Evolutionary conservation across 768 basidiomycete species (phyloP), one percentile per base, ranked within the genome.

Genomic region (Amanita inopinata): DNA sequence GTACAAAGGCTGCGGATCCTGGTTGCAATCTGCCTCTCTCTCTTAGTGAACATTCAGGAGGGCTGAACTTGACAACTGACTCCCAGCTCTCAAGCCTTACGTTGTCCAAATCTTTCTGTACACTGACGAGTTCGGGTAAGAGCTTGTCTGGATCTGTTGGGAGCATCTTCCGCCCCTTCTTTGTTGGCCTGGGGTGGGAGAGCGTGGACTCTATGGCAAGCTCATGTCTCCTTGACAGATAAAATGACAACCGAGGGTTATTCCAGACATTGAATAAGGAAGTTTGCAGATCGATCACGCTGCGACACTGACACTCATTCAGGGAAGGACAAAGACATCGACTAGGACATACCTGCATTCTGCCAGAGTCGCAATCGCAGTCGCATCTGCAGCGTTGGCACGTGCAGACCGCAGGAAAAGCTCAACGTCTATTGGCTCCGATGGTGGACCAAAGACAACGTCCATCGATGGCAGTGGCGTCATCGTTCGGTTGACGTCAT

Each of bases 401-500:
- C 45, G 31, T 4, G 64, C 60, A 38, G 61, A 53, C 9, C 63
- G 57, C 10, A 73, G 46, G 50, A 80, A 80, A 1, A 57, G 57
- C 19, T 53, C 54, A 33, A 83, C 48, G 33, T 73, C 56, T 23
- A 83, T 65, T 18, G 52, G 61, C 24, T 78, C 70, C 30, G 81
- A 83, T 15, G 78, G 63, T 32, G 80, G 81, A 0, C 81, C 81
- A 57, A 82, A 78, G 42, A 72, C 64, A 23, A 71, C 76, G 48
- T 78, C 76, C 40, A 64, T 53, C 38, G 47, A 50, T 37, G 43
- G 35, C 10, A 36, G 33, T 22, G 7, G 8, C 4, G 23, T n/a
- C 11, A 15, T 7, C 27, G 27, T 7, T 28, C 27, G 27, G n/a
- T 28, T 28, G 27, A 43, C 42, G 34, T 43, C 42, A 43, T 42